Conservation (phyloP, 345 rosid species). For the Bruguiera parviflora region DNA sequence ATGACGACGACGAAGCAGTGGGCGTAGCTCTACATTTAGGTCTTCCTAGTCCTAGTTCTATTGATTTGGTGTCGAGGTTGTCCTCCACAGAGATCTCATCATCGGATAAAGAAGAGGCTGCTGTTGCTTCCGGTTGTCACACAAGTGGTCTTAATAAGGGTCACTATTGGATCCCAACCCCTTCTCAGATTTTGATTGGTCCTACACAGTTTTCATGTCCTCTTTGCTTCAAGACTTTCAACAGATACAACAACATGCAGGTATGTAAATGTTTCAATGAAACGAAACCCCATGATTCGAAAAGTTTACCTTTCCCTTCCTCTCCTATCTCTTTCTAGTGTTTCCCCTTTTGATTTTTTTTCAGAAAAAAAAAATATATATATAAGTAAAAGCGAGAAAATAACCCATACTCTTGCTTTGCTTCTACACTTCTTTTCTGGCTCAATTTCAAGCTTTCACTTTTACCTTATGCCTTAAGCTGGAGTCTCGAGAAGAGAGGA, state of each 20-base stretch:
- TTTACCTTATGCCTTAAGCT: conserved; percentile 16
- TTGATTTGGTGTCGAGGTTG: conserved; percentile 37
- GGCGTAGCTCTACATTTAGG: conserved; percentile 87
- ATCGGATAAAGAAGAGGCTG: conserved; percentile 47
- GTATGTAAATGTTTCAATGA: conserved; percentile 25
- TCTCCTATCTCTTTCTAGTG: conserved; percentile 21
- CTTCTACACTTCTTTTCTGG: conserved; percentile 29
- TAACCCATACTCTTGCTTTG: conserved; percentile 21
- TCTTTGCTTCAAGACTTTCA: conserved; percentile 97
- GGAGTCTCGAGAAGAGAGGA: conserved; percentile 17
- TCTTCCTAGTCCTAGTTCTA: conserved; percentile 49
- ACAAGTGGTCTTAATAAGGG: conserved; percentile 49
- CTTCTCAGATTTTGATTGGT: conserved; percentile 93
- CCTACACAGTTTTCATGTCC: conserved; percentile 99
- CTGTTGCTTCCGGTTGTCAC: conserved; percentile 32
- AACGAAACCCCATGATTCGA: not conserved
- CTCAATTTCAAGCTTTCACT: conserved; percentile 31
- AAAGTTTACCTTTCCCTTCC: conserved; percentile 20
- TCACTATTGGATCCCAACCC: conserved; percentile 99
- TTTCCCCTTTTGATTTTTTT: conserved; percentile 22
- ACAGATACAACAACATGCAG: conserved; percentile 99
- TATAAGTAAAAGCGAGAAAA: conserved; percentile 5
- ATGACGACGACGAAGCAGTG: conserved; percentile 37
- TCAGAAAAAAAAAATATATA: conserved; percentile 28
- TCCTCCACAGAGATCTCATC: conserved; percentile 32